A percentile compares a stretch with the other conserved stretches of the same genome.
phyloP scores from a whole-genome alignment of 495 filamentous ascomycete genomes.

The Amphirosellinia nigrospora region DNA sequence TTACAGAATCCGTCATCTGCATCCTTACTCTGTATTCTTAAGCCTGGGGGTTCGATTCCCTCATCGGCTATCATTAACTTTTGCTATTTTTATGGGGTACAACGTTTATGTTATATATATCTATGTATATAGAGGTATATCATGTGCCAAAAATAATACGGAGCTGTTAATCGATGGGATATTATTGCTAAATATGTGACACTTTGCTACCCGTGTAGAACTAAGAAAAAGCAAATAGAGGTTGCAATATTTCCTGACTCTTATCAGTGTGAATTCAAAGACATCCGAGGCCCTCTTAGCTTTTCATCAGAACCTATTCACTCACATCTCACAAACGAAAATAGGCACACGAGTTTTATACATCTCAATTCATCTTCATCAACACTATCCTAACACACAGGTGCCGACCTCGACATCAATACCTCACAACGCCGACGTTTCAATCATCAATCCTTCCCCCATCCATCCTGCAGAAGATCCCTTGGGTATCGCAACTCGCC shows the following conservation, averaged over 20 bases:
- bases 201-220: no score
- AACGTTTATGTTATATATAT: no score
- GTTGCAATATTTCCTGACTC: background rate
- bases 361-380: slow-evolving; percentile 4
- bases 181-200: no score
- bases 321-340: background rate
- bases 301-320: background rate
- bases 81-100: no score
- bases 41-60: no score
- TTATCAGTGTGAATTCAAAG: background rate
- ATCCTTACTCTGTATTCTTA: no score
- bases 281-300: background rate
- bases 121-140: no score
- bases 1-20: no score
- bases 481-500: background rate
- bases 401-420: background rate
- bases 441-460: background rate
- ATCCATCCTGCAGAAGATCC: background rate
- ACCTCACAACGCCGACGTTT: background rate
- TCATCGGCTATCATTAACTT: no score
- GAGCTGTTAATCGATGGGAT: no score
- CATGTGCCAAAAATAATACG: no score
- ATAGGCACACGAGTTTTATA: no score
- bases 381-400: background rate
- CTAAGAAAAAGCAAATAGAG: background rate